Conservation (phyloP, 805 yeast genomes). For the Candida sithepensis region DNA sequence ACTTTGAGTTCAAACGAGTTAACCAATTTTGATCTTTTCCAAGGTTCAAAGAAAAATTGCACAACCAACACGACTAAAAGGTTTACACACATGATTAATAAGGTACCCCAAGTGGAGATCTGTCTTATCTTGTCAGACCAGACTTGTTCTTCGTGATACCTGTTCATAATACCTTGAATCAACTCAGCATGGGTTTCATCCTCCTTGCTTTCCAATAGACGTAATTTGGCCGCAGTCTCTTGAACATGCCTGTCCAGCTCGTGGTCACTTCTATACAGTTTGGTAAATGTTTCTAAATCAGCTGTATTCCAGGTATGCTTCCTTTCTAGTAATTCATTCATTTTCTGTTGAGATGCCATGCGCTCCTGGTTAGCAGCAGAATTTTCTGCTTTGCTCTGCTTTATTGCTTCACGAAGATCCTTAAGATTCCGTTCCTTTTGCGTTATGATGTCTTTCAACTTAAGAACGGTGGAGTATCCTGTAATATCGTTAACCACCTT, state of each 20-base stretch:
- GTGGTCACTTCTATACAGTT: conserved; percentile 77
- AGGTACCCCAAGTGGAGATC: conserved; percentile 96
- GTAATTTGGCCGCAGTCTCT: conserved; percentile 44
- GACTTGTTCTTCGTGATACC: conserved; percentile 95
- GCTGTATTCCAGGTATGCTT: conserved; percentile 75
- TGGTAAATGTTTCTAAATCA: conserved; percentile 84
- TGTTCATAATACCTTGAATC: conserved; percentile 72
- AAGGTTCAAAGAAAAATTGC: conserved; percentile 88
- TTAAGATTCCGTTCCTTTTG: conserved; percentile 49
- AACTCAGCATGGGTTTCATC: conserved; percentile 68
- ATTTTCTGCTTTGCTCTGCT: conserved; percentile 46
- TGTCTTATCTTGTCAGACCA: conserved; percentile 97
- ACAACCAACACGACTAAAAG: conserved; percentile 72
- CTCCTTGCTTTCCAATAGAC: conserved; percentile 53
- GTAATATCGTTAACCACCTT: conserved; percentile 83
- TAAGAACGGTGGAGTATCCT: conserved; percentile 81
- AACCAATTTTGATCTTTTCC: conserved; percentile 82
- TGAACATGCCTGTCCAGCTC: conserved; percentile 59
- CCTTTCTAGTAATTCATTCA: conserved; percentile 82
- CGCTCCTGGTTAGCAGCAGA: conserved; percentile 60
- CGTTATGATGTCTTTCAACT: conserved; percentile 60
- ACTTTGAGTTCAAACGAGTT: conserved; percentile 82
- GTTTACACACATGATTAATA: conserved; percentile 84
- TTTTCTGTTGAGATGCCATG: conserved; percentile 71
- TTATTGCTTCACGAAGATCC: conserved; percentile 45